A percentile compares a stretch with the other conserved stretches of the same genome.
These are phyloP conservation scores for Paecilomyces fulvus DNA, from an alignment of 2,329 filamentous ascomycete species.

Conservation along the genomic window DNA sequence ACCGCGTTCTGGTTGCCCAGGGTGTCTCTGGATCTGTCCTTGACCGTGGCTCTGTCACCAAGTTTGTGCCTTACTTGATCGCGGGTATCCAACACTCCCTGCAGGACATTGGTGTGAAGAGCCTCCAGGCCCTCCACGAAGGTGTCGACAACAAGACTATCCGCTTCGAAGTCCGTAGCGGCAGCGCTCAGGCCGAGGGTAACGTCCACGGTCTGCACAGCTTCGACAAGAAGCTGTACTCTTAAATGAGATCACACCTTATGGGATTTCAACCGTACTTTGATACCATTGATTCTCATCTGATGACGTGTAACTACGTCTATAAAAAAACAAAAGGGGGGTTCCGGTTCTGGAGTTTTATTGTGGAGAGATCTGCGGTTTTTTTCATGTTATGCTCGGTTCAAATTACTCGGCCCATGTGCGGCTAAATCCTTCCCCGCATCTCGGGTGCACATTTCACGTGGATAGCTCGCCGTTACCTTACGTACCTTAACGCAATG, in stretches of 20 bases:
- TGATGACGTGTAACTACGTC: neutral
- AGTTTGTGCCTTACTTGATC: slow-evolving; percentile 92
- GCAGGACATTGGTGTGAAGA: slow-evolving; percentile 87
- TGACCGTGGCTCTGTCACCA: slow-evolving; percentile 65
- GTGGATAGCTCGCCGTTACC: neutral
- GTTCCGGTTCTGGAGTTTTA: neutral
- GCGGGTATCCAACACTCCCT: slow-evolving; percentile 95
- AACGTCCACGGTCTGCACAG: slow-evolving; percentile 95
- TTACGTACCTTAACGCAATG: neutral
- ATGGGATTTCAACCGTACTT: slow-evolving; percentile 10
- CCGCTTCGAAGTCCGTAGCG: slow-evolving; percentile 88
- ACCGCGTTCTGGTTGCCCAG: slow-evolving; percentile 89
- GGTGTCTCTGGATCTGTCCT: slow-evolving; percentile 71
- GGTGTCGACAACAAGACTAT: slow-evolving; percentile 66
- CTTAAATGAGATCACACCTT: slow-evolving; percentile 43
- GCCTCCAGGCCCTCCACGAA: slow-evolving; percentile 66
- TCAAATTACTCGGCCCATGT: neutral
- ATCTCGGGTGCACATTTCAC: neutral
- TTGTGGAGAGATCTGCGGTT: neutral
- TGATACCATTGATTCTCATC: neutral
- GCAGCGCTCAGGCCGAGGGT: slow-evolving; percentile 91
- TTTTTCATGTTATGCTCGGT: neutral
- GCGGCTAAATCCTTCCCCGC: neutral
- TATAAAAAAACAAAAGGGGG: neutral
- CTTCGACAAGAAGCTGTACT: slow-evolving; percentile 99